A percentile compares a stretch with the other conserved stretches of the same genome.
Conservation (phyloP, 1,284 basidiomycete species). For the Ganoderma sp. region DNA sequence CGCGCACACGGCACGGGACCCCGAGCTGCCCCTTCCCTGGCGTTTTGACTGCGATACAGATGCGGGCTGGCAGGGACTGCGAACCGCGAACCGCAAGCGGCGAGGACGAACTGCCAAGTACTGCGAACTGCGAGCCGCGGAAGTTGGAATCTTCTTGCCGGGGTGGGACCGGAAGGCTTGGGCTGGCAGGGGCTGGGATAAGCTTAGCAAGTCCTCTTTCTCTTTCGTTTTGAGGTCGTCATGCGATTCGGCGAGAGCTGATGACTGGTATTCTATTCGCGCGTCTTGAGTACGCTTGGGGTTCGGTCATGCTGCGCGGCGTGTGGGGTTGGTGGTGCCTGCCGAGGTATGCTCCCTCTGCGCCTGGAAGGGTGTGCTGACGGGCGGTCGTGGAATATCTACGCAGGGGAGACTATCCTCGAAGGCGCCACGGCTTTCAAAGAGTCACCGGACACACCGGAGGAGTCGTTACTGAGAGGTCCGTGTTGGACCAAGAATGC, state of each 20-base stretch:
- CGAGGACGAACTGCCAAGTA: too few species aligned
- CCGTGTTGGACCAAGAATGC: not conserved
- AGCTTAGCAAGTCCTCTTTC: not conserved
- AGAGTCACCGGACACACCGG: not conserved
- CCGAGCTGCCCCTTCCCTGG: not conserved
- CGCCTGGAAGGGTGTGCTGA: not conserved
- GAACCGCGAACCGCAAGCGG: not conserved
- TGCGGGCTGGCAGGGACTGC: not conserved
- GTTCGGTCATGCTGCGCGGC: not conserved
- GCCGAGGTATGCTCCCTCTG: conserved; percentile 3
- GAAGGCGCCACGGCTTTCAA: not conserved
- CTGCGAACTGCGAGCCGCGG: not conserved
- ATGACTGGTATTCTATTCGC: not conserved
- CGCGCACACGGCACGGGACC: not conserved
- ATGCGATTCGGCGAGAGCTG: not conserved
- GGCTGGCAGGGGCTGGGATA: not conserved
- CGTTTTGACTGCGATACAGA: not conserved
- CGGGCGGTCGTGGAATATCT: not conserved
- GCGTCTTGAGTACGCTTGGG: not conserved
- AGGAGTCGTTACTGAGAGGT: not conserved
- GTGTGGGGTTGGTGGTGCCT: not conserved
- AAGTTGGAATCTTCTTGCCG: not conserved
- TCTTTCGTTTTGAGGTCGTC: not conserved
- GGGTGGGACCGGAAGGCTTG: not conserved
- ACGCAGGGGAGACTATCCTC: not conserved